Percentiles rank a stretch among this genome's conserved stretches.
Conservation (phyloP, 2,329 filamentous ascomycete species). For the Penicillium olsonii region DNA sequence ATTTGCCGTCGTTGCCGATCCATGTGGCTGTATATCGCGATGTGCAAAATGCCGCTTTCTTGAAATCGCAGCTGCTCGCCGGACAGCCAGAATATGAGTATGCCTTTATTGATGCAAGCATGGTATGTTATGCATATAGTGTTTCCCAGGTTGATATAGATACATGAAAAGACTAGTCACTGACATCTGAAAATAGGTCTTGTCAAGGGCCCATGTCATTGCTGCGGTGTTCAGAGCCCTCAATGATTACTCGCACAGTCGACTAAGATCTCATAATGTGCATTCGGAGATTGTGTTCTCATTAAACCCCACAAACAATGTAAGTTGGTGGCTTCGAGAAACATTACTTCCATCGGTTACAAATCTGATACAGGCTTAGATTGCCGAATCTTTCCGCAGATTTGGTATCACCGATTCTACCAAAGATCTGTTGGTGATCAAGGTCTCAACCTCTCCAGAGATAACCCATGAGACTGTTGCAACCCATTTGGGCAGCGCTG, state of each 20-base stretch:
- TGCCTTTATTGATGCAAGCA: slow-evolving; percentile 83
- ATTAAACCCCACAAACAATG: slow-evolving; percentile 80
- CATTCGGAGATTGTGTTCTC: slow-evolving; percentile 86
- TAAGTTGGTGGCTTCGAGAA: slow-evolving; percentile 35
- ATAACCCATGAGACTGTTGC: slow-evolving; percentile 52
- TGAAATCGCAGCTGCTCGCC: slow-evolving; percentile 80
- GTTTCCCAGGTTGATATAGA: not conserved
- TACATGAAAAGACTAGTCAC: slow-evolving; percentile 7
- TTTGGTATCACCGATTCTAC: slow-evolving; percentile 78
- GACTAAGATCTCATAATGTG: slow-evolving; percentile 77
- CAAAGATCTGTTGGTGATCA: slow-evolving; percentile 74
- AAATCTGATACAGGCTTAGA: slow-evolving; percentile 55
- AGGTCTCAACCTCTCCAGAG: slow-evolving; percentile 62
- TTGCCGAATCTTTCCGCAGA: slow-evolving; percentile 84
- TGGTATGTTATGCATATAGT: slow-evolving; percentile 53
- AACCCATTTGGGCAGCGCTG: slow-evolving; percentile 61
- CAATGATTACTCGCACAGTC: slow-evolving; percentile 61
- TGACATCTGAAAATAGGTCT: slow-evolving; percentile 54
- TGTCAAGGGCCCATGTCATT: slow-evolving; percentile 72
- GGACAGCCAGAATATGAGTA: slow-evolving; percentile 88
- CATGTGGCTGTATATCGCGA: slow-evolving; percentile 75
- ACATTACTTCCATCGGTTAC: slow-evolving; percentile 5
- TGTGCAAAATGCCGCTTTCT: slow-evolving; percentile 73
- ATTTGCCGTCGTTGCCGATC: slow-evolving; percentile 70
- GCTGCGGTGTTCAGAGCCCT: slow-evolving; percentile 78